These are phyloP conservation scores for Botryosphaeria dothidea DNA, from an alignment of 2,329 filamentous ascomycete species.

Conservation along the genomic window DNA sequence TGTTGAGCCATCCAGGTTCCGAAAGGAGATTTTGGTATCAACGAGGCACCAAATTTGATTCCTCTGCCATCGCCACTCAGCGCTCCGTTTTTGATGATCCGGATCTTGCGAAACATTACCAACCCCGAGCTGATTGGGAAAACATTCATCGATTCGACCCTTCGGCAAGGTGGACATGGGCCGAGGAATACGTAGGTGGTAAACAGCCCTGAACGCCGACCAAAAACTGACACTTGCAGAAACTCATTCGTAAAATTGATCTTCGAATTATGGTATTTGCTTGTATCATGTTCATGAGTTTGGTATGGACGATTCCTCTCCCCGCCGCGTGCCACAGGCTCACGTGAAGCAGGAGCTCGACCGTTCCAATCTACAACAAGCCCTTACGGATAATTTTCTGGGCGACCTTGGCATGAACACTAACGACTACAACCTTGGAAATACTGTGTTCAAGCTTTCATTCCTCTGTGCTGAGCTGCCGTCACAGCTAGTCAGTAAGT, in stretches of 20 bases:
- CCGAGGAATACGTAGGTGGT: slow-evolving; percentile 21
- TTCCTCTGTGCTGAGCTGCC: slow-evolving; percentile 29
- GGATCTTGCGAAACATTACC: slow-evolving; percentile 21
- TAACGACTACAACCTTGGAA: slow-evolving; percentile 29
- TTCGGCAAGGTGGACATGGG: slow-evolving; percentile 29
- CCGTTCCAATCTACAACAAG: slow-evolving; percentile 27
- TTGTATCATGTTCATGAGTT: slow-evolving; percentile 53
- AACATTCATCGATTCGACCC: slow-evolving; percentile 30
- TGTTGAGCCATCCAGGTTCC: slow-evolving; percentile 22
- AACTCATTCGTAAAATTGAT: slow-evolving; percentile 34
- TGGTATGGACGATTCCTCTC: slow-evolving; percentile 25
- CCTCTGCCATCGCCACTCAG: slow-evolving; percentile 22
- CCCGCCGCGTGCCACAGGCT: slow-evolving; percentile 22
- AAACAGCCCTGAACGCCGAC: no score
- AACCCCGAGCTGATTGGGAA: slow-evolving; percentile 25
- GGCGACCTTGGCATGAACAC: slow-evolving; percentile 27
- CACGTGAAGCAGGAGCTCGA: slow-evolving; percentile 39
- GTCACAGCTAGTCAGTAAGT: slow-evolving; percentile 28
- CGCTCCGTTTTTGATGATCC: slow-evolving; percentile 22
- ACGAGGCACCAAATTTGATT: slow-evolving; percentile 22
- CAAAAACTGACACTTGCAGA: slow-evolving; percentile 8
- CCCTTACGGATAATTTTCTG: slow-evolving; percentile 28
- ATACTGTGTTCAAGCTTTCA: slow-evolving; percentile 25
- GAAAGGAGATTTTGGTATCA: slow-evolving; percentile 31
- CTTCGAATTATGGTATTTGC: slow-evolving; percentile 35